Base-by-base conservation (phyloP, 1,139 yeast species). In the Saccharomyces hybrid region DNA sequence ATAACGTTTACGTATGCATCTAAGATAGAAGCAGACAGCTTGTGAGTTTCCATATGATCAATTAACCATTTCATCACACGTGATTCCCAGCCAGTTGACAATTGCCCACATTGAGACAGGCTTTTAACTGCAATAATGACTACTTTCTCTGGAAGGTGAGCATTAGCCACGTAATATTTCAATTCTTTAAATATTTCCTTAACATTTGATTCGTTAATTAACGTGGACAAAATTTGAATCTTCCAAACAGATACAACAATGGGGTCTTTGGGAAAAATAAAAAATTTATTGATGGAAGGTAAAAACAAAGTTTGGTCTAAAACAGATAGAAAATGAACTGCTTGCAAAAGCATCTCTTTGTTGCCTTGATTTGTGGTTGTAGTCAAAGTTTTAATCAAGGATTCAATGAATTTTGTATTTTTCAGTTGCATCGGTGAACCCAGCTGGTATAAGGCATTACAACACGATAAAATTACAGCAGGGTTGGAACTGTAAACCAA, bases 1-100 rank as follows among this genome's bases (percentile, higher is more conserved):
- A 91, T 77, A 1, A 85, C 86, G 14, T 85, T 79, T 5, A 88
- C 75, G 46, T 86, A 73, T 58, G 86, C 89, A 51, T 81, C 78
- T 47, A 81, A 73, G 7, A 80, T 73, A 14, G 63, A 61, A 13
- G 72, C 63, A 4, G 68, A 61, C n/a, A 61, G 48, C 1, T 52
- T 56, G 2, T 63, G 55, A 1, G 55, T 31, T 48, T 71, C 70
- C 48, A 78, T 70, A 50, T 74, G 75, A 13, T 64, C 63, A 9
- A 80, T 65, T 8, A 81, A 68, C 84, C 84, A 80, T 50, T 69
- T 72, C 57, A 67, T 69, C 44, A 67, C 67, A 49, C 63, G 68
- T 14, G 69, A 62, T 50, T 72, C 73, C 67, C 71, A 67, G 52
- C 57, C 69, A 16, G 55, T 64, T 29, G 68, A 71, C 47, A 62